phyloP scores from a whole-genome alignment of 371 early-diverging fungal species.

The Mucor saturninus region DNA sequence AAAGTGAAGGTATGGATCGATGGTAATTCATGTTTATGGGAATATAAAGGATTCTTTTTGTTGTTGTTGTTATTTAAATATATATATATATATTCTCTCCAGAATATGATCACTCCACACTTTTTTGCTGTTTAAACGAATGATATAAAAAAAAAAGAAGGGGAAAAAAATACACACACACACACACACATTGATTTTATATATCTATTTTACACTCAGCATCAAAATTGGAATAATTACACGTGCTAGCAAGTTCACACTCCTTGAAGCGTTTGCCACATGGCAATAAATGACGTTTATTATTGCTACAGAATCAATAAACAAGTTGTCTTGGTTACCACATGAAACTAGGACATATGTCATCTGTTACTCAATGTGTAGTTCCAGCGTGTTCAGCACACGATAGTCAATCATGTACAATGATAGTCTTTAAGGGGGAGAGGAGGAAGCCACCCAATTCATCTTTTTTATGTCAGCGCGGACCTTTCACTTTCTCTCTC shows the following conservation, averaged over 20 bases:
- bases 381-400: too few relatives aligned
- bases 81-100: too few relatives aligned
- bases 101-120: not conserved
- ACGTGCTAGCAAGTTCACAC: slow-evolving; percentile 3
- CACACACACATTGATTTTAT: not conserved
- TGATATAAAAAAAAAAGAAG: slow-evolving; percentile 8
- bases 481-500: too few relatives aligned
- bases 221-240: slow-evolving; percentile 3
- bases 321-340: not conserved
- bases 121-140: not conserved
- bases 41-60: not conserved
- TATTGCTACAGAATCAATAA: not conserved
- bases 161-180: not conserved
- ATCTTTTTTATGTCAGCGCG: too few relatives aligned
- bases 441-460: too few relatives aligned
- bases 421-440: too few relatives aligned
- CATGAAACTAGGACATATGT: too few relatives aligned
- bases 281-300: slow-evolving; percentile 11
- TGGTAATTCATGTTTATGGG: slow-evolving; percentile 11
- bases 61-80: too few relatives aligned
- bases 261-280: slow-evolving; percentile 12
- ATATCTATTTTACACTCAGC: not conserved
- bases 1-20: slow-evolving; percentile 21
- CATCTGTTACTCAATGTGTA: too few relatives aligned
- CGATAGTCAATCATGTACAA: too few relatives aligned